Evolutionary conservation across 2,329 filamentous ascomycete genomes (phyloP).

Genomic region (Colletotrichum noveboracense): DNA sequence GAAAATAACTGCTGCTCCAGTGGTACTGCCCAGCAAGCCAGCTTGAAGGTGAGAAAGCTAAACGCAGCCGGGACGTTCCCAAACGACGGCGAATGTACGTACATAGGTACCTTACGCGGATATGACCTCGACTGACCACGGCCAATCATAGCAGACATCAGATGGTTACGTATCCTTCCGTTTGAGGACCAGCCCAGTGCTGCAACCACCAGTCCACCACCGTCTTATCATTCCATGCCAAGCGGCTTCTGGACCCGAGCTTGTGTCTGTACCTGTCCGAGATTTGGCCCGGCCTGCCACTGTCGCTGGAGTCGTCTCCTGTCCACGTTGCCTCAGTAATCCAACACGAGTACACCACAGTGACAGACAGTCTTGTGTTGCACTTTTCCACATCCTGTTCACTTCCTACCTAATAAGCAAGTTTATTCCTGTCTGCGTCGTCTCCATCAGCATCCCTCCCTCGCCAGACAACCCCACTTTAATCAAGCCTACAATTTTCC

Average conservation of each 20-base stretch:
- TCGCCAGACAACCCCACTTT: background rate
- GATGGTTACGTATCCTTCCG: slow-evolving; percentile 1
- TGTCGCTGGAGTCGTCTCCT: background rate
- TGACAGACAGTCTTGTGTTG: background rate
- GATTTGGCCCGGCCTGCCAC: background rate
- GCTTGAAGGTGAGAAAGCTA: background rate
- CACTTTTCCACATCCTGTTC: background rate
- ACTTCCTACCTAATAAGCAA: background rate
- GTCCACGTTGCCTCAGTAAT: background rate
- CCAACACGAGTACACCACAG: background rate
- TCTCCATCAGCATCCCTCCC: background rate
- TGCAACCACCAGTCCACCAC: background rate
- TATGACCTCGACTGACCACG: background rate
- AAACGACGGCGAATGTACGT: background rate
- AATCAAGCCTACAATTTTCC: background rate
- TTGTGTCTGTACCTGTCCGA: background rate
- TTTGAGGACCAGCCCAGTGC: background rate
- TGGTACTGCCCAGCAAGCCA: background rate
- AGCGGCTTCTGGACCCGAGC: background rate
- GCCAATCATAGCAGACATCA: background rate
- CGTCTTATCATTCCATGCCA: background rate
- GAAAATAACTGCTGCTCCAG: background rate
- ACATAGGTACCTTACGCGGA: background rate
- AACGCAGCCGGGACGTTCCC: background rate
- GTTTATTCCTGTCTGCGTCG: background rate